Evolutionary conservation across 768 basidiomycete genomes (phyloP), one percentile per base, ranked within the genome.

Genomic region (Saitozyma sp.): DNA sequence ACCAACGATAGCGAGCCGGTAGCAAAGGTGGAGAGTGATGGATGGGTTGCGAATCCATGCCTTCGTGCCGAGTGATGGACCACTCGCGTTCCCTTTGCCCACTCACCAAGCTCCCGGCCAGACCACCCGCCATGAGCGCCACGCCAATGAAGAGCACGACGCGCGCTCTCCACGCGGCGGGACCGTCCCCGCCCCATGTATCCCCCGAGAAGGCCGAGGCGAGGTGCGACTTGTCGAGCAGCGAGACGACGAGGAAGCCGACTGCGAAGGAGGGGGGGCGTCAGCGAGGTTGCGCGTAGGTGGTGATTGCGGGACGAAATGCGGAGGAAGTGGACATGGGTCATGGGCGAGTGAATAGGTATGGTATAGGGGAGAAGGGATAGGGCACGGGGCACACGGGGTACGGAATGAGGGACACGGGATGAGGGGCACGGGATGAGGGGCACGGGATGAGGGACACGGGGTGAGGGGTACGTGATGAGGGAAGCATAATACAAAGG

Each of bases 91-190:
- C 13, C 38, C 41, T n/a, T 17, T 9, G 45, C 29, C 29, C 42
- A 86, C 93, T 71, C 74, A 97, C 94, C 76, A 96, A 86, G 74
- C 92, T 94, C 54, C 95, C 96, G n/a, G 95, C 96, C 50, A 98
- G 77, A 0, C 96, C 96, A 8, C 96, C 95, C 2, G 96, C 96
- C 92, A 99, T 93, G 51, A 98, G 78, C 0, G 95, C 93, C 73
- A 99, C 96, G 1, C 95, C 95, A 62, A 97, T 84, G 80, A 99
- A 99, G 64, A 98, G 78, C 74, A 95, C 86, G 67, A 96, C 80
- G 39, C 94, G 82, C 7, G 95, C 95, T 65, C 90, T 83, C 92
- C 92, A 96, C 14, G 96, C 92, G 3, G 91, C 89, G 0, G 87
- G 82, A 0, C 90, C 83, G 71, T 92, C 90, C 37, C 70, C 65